Base-by-base conservation (phyloP, 192 early-diverging fungal genomes). In the Entophlyctis luteolus region DNA sequence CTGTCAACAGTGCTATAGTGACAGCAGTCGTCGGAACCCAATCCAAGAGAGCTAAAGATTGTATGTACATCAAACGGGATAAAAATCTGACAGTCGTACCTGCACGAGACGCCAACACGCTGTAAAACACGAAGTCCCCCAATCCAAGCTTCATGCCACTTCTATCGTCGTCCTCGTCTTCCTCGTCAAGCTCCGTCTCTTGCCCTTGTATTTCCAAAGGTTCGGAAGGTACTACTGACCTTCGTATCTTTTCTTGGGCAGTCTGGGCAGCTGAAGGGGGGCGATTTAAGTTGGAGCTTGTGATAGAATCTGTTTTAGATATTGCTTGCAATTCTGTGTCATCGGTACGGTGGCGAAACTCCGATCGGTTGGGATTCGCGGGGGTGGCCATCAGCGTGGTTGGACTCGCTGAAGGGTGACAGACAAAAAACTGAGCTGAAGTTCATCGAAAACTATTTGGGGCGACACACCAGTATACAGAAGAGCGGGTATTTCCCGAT, bases 101-200 rank as follows among this genome's bases (percentile, higher is more conserved):
- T 75, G 91, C 91, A 57, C 87, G 74, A 5, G 86, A 86, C 32
- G 91, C 81, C 60, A 94, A 68, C 5, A 94, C 91, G 66, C 85
- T 88, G 57, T 94, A 94, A 68, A 94, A 94, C 4, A 94, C 92
- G 83, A 94, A 94, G 66, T 94, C 92, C 27, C 92, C 92, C 32
- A 94, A 65, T 6, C 92, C 92, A n/a, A 94, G 68, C 67, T 93
- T 93, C 38, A 94, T 60, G 34, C 92, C 92, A 23, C 81, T 79
- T 10, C 81, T 68, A 5, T 81, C 81, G 8, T 62, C 71, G 1
- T 42, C 65, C 35, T 74, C 70, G 8, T 48, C 53, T 20, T 33
- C 70, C 37, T 74, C 70, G 8, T 48, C 37, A 22, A 23, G 55
- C 28, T 38, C 52, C 28, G 52, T 47, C 23, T 35, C 1, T 39